These are phyloP conservation scores for Magnaporthales sp. DNA, from an alignment of 2,329 filamentous ascomycete species.

Conservation along the genomic window DNA sequence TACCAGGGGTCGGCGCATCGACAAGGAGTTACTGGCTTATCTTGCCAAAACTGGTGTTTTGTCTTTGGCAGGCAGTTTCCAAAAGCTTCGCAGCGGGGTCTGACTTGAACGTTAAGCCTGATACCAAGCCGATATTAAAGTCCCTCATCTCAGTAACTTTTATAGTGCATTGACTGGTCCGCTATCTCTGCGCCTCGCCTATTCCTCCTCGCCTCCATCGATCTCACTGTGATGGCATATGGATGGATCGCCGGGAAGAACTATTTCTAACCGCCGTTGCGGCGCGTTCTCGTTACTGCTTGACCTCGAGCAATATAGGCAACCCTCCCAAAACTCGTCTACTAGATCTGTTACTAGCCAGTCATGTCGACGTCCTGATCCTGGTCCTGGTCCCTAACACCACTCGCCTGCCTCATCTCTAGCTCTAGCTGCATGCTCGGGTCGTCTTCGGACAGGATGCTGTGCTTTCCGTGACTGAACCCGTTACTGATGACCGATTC, in stretches of 20 bases:
- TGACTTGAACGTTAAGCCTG: neutral
- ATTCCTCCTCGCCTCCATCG: no score
- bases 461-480: slow-evolving; percentile 16
- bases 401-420: slow-evolving; percentile 39
- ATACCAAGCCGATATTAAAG: neutral
- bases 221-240: no score
- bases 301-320: neutral
- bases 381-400: neutral
- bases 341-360: neutral
- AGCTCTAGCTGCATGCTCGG: slow-evolving; percentile 45
- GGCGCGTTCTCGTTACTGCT: neutral
- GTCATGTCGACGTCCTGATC: slow-evolving; percentile 6
- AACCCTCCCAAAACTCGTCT: neutral
- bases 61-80: neutral
- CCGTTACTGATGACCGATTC: slow-evolving; percentile 11
- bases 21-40: neutral
- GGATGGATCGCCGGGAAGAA: no score
- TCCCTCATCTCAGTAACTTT: neutral
- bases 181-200: neutral
- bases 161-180: neutral
- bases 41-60: neutral
- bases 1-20: neutral
- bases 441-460: slow-evolving; percentile 25
- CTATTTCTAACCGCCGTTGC: no score
- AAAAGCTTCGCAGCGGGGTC: neutral